phyloP scores from a whole-genome alignment of 139 green algal species.

The Edaphochlamys debaryana region DNA sequence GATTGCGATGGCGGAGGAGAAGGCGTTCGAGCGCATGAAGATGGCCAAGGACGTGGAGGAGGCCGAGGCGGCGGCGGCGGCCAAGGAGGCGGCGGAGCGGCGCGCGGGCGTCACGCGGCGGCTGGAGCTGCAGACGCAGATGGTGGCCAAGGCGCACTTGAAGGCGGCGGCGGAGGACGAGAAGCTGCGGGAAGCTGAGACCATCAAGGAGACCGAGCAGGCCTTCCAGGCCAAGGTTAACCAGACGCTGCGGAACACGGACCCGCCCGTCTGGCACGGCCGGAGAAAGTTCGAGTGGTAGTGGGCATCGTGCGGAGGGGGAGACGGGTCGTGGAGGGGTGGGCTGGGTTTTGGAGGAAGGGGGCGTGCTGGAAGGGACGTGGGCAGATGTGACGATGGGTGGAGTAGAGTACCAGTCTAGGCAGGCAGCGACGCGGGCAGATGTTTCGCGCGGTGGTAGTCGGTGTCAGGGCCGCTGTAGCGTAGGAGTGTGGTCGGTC shows the following conservation, averaged over 20 bases:
- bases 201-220: constrained; percentile 32
- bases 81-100: neutral
- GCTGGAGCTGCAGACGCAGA: constrained; percentile 67
- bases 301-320: no score
- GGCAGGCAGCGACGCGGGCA: no score
- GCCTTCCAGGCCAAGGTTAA: constrained; percentile 42
- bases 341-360: no score
- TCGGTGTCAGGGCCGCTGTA: no score
- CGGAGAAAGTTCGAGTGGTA: constrained; percentile 56
- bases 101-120: constrained; percentile 44
- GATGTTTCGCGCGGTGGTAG: no score
- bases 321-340: neutral
- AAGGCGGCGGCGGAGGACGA: constrained; percentile 61
- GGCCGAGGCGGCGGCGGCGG: constrained; percentile 12
- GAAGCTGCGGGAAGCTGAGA: constrained; percentile 44
- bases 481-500: no score
- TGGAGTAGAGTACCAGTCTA: no score
- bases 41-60: constrained; percentile 21
- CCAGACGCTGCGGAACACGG: constrained; percentile 26
- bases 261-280: constrained; percentile 52
- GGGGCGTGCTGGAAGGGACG: no score
- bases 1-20: constrained; percentile 26
- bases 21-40: constrained; percentile 28
- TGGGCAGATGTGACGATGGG: no score
- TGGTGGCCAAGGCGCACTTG: constrained; percentile 62